A percentile compares a stretch with the other conserved stretches of the same genome.
Conservation (phyloP, 306 rosid species). For the Cicer chorassanicum region DNA sequence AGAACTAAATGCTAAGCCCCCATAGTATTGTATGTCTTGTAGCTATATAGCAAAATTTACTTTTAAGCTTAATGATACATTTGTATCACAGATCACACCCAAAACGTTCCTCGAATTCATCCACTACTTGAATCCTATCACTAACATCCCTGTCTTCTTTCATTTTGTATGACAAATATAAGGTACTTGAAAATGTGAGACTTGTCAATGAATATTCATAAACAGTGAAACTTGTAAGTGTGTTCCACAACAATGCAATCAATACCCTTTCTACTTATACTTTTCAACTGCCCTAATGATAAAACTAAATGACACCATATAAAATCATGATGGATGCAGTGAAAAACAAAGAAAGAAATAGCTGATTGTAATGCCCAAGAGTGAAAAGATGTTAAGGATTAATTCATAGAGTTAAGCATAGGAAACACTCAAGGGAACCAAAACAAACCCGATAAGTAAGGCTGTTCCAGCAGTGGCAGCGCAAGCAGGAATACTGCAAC, state of each 20-base stretch:
- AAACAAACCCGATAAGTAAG: conserved; percentile 74
- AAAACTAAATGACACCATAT: conserved; percentile 4
- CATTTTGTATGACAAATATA: not conserved
- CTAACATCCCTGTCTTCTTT: not conserved
- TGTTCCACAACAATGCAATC: not conserved
- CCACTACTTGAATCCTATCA: not conserved
- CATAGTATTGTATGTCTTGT: not conserved
- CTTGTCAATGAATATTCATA: not conserved
- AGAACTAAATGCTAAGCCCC: not conserved
- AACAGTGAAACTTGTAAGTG: not conserved
- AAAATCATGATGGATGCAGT: not conserved
- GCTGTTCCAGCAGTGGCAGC: conserved; percentile 92
- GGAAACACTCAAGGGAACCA: conserved; percentile 39
- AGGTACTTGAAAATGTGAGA: too few species aligned
- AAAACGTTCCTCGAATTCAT: not conserved
- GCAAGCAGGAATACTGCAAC: conserved; percentile 65
- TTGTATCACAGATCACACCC: not conserved
- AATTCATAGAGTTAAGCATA: not conserved
- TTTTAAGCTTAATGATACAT: not conserved
- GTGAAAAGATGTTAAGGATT: not conserved
- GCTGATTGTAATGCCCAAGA: not conserved
- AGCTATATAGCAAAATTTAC: not conserved
- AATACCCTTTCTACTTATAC: not conserved
- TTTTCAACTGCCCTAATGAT: not conserved
- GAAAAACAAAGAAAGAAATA: not conserved